Conservation (phyloP, 2,329 filamentous ascomycete genomes). For the Calonectria multiphialidica region DNA sequence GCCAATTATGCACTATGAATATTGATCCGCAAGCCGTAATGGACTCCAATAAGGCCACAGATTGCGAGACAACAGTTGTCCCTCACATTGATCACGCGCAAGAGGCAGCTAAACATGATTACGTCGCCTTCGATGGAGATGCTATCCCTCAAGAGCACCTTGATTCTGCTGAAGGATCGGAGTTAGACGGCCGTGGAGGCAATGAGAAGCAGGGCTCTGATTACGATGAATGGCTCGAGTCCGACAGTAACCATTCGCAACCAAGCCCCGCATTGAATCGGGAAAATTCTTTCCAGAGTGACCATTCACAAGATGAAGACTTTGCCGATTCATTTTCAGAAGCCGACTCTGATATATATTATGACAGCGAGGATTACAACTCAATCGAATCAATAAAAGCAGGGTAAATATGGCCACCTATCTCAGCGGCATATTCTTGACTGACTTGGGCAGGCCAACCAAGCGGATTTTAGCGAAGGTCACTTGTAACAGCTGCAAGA, state of each 20-base stretch:
- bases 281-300: not conserved
- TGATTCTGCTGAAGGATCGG: not conserved
- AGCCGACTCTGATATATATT: not conserved
- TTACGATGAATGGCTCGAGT: not conserved
- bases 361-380: not conserved
- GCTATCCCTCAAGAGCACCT: not conserved
- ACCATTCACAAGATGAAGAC: not conserved
- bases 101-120: no score
- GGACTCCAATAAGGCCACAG: no score
- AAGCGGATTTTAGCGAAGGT: not conserved
- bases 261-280: not conserved
- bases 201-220: not conserved
- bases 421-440: not conserved
- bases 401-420: not conserved
- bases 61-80: not conserved
- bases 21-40: not conserved
- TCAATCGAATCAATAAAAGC: not conserved
- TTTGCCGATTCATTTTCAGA: not conserved
- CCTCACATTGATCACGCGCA: not conserved
- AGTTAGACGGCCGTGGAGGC: not conserved
- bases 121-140: accelerated
- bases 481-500: not conserved
- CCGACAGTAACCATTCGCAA: not conserved
- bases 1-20: not conserved
- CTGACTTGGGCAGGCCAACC: not conserved